Percentiles rank a stretch among this genome's conserved stretches.
Conservation (phyloP, 176 grass and related monocot genomes). For the Miscanthus lutarioriparius region DNA sequence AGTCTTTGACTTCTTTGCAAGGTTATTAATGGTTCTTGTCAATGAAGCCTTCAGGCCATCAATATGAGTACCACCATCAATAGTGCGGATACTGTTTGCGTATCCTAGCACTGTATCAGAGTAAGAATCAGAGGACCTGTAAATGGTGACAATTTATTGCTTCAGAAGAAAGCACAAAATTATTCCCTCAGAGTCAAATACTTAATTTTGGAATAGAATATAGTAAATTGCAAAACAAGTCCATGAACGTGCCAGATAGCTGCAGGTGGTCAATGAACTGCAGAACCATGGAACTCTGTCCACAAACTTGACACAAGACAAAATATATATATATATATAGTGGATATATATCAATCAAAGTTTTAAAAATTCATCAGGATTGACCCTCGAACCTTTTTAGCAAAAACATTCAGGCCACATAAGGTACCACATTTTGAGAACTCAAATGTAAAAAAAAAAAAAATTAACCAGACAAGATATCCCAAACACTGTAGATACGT, state of each 20-base stretch:
- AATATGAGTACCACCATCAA: conserved; percentile 98
- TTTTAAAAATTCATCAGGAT: background rate
- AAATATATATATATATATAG: too few relatives aligned
- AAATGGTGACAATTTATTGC: conserved; percentile 29
- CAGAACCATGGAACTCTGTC: background rate
- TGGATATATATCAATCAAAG: background rate
- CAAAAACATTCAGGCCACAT: background rate
- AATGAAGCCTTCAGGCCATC: conserved; percentile 88
- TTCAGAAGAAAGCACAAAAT: conserved; percentile 22
- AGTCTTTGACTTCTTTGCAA: conserved; percentile 82
- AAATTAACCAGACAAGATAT: background rate
- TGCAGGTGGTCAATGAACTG: background rate
- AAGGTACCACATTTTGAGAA: background rate
- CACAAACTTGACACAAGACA: background rate
- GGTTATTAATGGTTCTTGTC: conserved; percentile 90
- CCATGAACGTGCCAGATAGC: background rate
- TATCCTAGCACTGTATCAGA: conserved; percentile 93
- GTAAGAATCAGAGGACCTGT: conserved; percentile 97
- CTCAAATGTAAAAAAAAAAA: background rate
- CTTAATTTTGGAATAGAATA: background rate
- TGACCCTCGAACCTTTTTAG: background rate
- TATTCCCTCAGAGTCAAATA: background rate
- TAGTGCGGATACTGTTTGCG: conserved; percentile 95
- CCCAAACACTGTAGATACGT: background rate
- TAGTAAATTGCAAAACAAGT: background rate